A percentile compares a stretch with the other conserved stretches of the same genome.
Evolutionary conservation across 257 asterid species (phyloP).

Genomic region (Solanum chiquidenum): DNA sequence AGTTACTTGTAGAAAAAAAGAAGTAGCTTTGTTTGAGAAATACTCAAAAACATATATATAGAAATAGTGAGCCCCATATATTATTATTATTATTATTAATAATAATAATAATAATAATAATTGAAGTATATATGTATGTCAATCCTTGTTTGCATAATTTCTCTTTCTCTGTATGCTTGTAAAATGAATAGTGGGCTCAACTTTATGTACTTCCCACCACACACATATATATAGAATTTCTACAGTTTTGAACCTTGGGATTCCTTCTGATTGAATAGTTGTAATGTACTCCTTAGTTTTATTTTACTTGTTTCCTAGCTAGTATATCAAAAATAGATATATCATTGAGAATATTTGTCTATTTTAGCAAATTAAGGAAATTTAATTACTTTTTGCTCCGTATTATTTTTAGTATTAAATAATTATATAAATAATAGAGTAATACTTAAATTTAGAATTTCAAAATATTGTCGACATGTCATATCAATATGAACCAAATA

Average conservation of each 20-base stretch:
- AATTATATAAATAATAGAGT: neutral
- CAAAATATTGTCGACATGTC: too few species aligned
- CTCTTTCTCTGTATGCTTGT: neutral
- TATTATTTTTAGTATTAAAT: neutral
- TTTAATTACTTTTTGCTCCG: neutral
- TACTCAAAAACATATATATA: slow-evolving; percentile 1
- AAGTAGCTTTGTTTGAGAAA: slow-evolving; percentile 1
- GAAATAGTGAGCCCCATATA: neutral
- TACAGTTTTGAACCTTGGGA: neutral
- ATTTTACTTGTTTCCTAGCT: neutral
- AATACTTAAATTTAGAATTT: too few species aligned
- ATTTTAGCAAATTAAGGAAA: neutral
- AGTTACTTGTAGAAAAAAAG: neutral
- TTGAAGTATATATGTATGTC: too few species aligned
- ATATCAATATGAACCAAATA: neutral
- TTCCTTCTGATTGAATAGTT: slow-evolving; percentile 15
- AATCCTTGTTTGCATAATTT: neutral
- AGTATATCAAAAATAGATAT: neutral
- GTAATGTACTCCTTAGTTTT: neutral
- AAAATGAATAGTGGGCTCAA: slow-evolving; percentile 3
- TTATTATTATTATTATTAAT: too few species aligned
- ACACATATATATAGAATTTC: neutral
- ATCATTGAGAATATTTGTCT: neutral
- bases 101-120: too few species aligned
- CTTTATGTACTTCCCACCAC: neutral